Percentiles rank a stretch among this genome's conserved stretches.
Conservation (phyloP, 2,329 filamentous ascomycete genomes). For the Juglanconis sp. region DNA sequence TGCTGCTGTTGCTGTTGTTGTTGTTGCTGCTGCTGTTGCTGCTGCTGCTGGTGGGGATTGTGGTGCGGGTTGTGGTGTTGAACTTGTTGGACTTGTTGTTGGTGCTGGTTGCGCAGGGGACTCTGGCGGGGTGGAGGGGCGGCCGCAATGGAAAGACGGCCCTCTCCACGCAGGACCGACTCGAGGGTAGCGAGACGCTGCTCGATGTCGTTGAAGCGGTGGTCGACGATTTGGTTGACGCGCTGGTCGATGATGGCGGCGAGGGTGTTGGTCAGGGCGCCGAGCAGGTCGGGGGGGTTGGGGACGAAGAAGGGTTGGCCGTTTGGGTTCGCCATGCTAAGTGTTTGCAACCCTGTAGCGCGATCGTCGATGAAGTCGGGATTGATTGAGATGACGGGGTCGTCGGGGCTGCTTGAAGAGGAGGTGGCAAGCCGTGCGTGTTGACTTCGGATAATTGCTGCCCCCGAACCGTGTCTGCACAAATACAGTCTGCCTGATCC, state of each 20-base stretch:
- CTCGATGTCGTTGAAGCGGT: conserved; percentile 16
- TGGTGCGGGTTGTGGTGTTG: conserved; percentile 3
- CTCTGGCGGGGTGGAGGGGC: conserved; percentile 13
- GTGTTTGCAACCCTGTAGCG: background rate
- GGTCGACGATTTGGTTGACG: conserved; percentile 14
- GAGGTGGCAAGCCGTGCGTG: background rate
- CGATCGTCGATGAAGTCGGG: background rate
- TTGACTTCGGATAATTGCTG: background rate
- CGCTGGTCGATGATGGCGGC: conserved; percentile 18
- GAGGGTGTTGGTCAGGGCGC: conserved; percentile 15
- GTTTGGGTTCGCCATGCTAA: conserved; percentile 16
- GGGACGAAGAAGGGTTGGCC: conserved; percentile 16
- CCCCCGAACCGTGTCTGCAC: conserved; percentile 13
- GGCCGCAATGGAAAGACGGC: conserved; percentile 3
- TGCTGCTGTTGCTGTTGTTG: conserved; percentile 10
- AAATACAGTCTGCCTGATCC: conserved; percentile 9
- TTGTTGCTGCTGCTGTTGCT: conserved; percentile 11
- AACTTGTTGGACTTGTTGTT: conserved; percentile 9
- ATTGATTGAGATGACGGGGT: background rate
- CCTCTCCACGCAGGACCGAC: conserved; percentile 15
- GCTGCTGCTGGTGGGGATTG: background rate
- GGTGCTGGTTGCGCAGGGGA: conserved; percentile 12
- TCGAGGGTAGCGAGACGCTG: conserved; percentile 15
- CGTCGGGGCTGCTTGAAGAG: conserved; percentile 18
- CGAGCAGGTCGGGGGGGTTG: conserved; percentile 13